phyloP scores from a whole-genome alignment of 2,329 filamentous ascomycete genomes.

The Ambrosiella cleistominuta region DNA sequence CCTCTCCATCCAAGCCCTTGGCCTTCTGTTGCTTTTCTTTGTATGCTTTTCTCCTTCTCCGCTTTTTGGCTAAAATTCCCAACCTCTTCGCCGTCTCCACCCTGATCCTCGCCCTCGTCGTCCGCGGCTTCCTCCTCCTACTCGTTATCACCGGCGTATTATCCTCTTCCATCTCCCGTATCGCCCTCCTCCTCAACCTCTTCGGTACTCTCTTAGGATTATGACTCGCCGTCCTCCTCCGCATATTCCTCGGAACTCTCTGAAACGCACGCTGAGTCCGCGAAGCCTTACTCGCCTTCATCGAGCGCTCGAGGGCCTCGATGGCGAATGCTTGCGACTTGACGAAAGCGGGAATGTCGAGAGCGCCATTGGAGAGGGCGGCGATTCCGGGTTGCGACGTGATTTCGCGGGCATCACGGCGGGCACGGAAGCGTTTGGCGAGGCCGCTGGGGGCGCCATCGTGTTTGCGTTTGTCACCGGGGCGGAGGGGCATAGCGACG shows the following conservation, averaged over 20 bases:
- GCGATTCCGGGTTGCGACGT: constrained; percentile 32
- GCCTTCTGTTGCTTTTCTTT: constrained; percentile 19
- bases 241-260: constrained; percentile 66
- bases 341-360: constrained; percentile 73
- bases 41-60: constrained; percentile 25
- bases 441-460: constrained; percentile 1
- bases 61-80: constrained; percentile 42
- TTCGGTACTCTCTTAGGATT: constrained; percentile 82
- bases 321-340: constrained; percentile 81
- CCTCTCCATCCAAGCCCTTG: constrained; percentile 14
- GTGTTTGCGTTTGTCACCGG: constrained; percentile 8
- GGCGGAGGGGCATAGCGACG: constrained; percentile 10
- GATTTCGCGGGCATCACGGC: constrained; percentile 31
- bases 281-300: constrained; percentile 51
- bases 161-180: constrained; percentile 64
- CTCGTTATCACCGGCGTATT: constrained; percentile 69
- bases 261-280: constrained; percentile 66
- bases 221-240: constrained; percentile 80
- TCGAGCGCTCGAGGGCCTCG: constrained; percentile 62
- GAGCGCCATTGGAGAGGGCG: constrained; percentile 51
- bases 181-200: constrained; percentile 52
- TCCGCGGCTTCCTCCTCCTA: constrained; percentile 42
- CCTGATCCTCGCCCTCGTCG: constrained; percentile 42
- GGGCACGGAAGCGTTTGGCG: constrained; percentile 27
- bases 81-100: constrained; percentile 61